phyloP scores from a whole-genome alignment of 1,284 basidiomycete genomes.

The Ustilago esculenta region DNA sequence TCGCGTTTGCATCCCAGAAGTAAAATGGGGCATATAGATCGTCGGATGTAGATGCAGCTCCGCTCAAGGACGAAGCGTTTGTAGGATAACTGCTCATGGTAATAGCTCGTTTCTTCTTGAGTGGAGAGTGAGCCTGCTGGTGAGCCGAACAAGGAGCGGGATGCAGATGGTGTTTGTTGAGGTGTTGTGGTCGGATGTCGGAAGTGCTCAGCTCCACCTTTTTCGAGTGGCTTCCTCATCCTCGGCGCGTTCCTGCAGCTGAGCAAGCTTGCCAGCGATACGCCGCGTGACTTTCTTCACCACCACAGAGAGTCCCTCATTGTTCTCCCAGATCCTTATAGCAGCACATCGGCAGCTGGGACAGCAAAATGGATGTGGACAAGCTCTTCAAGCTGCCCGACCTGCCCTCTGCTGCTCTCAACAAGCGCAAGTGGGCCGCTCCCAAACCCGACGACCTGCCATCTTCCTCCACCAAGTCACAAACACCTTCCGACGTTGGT shows the following conservation, averaged over 20 bases:
- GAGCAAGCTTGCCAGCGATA: neutral
- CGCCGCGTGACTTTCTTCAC: neutral
- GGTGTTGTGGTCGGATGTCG: slow-evolving; percentile 18
- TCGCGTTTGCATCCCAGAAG: slow-evolving; percentile 61
- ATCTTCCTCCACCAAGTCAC: slow-evolving; percentile 6
- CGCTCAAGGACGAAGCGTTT: slow-evolving; percentile 5
- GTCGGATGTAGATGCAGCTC: slow-evolving; percentile 15
- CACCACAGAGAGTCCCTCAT: neutral
- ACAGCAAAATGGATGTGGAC: slow-evolving; percentile 57
- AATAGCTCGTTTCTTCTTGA: no score
- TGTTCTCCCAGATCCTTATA: neutral
- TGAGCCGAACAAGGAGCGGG: neutral
- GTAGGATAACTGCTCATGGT: slow-evolving; percentile 5
- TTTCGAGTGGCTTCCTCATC: slow-evolving; percentile 7
- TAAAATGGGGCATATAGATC: slow-evolving; percentile 66
- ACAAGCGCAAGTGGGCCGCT: slow-evolving; percentile 62
- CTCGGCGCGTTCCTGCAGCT: neutral
- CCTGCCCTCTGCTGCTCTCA: slow-evolving; percentile 58
- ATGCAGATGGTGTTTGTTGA: slow-evolving; percentile 13
- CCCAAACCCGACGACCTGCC: slow-evolving; percentile 32
- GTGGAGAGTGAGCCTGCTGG: neutral
- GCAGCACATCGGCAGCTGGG: neutral
- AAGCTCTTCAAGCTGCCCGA: slow-evolving; percentile 65
- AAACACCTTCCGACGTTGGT: neutral
- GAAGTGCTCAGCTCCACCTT: slow-evolving; percentile 11